Conservation (phyloP, 345 rosid genomes). For the Dipteronia dyeriana region DNA sequence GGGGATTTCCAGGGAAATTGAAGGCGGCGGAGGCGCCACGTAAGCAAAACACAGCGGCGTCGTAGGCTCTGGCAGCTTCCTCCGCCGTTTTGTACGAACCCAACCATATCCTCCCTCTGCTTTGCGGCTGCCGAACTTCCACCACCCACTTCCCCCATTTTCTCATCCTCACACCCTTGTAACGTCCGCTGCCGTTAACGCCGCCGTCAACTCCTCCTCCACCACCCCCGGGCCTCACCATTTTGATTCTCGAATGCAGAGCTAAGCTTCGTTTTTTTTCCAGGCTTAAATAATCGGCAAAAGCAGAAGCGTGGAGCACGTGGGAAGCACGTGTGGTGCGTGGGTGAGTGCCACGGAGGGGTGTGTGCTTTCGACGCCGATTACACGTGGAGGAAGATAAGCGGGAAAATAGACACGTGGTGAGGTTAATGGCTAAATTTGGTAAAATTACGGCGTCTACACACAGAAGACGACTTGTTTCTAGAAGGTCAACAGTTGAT, state of each 20-base stretch:
- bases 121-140: conserved; percentile 60
- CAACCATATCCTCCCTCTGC: conserved; percentile 60
- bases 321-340: not conserved
- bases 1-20: conserved; percentile 49
- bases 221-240: conserved; percentile 26
- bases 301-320: not conserved
- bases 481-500: not conserved
- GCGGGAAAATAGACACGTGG: not conserved
- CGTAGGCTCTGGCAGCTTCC: conserved; percentile 72
- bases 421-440: not conserved
- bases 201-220: not conserved
- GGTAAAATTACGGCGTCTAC: not conserved
- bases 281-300: not conserved
- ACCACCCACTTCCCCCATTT: conserved; percentile 88
- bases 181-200: conserved; percentile 22
- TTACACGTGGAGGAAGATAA: not conserved
- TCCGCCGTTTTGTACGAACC: conserved; percentile 59
- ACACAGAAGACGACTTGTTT: not conserved
- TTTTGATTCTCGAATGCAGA: not conserved
- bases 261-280: not conserved
- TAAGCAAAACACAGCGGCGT: conserved; percentile 57
- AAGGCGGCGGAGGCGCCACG: conserved; percentile 50
- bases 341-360: not conserved
- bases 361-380: too few relatives aligned
- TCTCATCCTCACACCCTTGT: conserved; percentile 66